Conservation (phyloP, 495 filamentous ascomycete genomes). For the Endocarpon pusillum region DNA sequence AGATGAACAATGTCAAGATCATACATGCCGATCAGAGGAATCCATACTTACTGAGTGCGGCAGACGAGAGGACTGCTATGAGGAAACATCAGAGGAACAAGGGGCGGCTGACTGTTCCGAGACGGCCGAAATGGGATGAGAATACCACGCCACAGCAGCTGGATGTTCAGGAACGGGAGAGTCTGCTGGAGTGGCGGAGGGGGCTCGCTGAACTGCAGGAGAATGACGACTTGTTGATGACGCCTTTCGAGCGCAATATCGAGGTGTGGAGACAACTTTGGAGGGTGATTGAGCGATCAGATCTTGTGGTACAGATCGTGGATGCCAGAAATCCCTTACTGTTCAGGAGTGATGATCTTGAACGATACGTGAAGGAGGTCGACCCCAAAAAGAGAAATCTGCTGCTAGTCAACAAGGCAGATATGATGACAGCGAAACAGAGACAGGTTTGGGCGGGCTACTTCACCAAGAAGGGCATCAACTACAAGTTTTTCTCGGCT, state of each 20-base stretch:
- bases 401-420: conserved; percentile 93
- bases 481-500: conserved; percentile 92
- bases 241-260: conserved; percentile 92
- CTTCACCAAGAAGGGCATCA: conserved; percentile 64
- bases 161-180: conserved; percentile 60
- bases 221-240: conserved; percentile 87
- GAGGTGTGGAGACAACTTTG: conserved; percentile 98
- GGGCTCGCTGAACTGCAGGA: conserved; percentile 86
- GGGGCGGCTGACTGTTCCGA: conserved; percentile 66
- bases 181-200: conserved; percentile 76
- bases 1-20: conserved; percentile 96
- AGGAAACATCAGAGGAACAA: conserved; percentile 71
- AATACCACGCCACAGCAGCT: conserved; percentile 68
- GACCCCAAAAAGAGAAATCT: conserved; percentile 77
- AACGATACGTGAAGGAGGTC: conserved; percentile 86
- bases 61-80: conserved; percentile 63
- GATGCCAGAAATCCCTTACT: conserved; percentile 89
- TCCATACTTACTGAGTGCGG: conserved; percentile 75
- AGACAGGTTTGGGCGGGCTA: conserved; percentile 75
- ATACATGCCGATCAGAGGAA: conserved; percentile 92
- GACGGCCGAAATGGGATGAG: conserved; percentile 76
- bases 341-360: conserved; percentile 87
- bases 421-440: conserved; percentile 92
- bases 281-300: conserved; percentile 94
- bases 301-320: conserved; percentile 95